These are phyloP conservation scores for Fusarium temperatum DNA, from an alignment of 2,329 filamentous ascomycete species.

Conservation along the genomic window DNA sequence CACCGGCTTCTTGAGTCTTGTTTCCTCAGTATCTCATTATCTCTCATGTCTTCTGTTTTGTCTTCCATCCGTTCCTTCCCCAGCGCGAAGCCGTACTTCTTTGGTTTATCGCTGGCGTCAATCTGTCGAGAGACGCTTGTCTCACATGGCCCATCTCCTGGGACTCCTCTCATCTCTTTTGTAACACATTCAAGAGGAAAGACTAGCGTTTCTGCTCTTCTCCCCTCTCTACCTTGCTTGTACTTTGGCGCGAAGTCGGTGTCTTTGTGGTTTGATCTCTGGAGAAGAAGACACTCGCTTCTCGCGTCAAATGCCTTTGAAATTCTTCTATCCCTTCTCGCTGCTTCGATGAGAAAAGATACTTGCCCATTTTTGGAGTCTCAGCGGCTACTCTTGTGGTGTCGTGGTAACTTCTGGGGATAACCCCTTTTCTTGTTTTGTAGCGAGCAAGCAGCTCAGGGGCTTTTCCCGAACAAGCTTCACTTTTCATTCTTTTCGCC, in stretches of 20 bases:
- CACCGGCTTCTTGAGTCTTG: not conserved
- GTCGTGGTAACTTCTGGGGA: not conserved
- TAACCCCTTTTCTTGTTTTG: not conserved
- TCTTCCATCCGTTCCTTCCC: not conserved
- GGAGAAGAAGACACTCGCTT: not conserved
- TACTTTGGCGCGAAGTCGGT: not conserved
- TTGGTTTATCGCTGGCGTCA: not conserved
- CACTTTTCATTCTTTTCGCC: not conserved
- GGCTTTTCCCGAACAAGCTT: not conserved
- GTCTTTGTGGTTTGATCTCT: not conserved
- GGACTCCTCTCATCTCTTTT: not conserved
- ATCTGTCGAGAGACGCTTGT: not conserved
- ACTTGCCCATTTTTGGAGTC: too few species aligned
- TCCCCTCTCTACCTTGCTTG: not conserved
- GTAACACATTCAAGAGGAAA: not conserved
- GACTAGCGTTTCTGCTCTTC: not conserved
- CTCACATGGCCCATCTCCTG: not conserved
- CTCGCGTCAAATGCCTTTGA: not conserved
- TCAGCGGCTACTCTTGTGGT: not conserved
- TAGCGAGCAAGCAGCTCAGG: not conserved
- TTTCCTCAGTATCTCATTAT: not conserved
- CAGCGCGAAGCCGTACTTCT: not conserved
- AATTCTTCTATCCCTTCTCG: not conserved
- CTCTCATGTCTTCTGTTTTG: not conserved
- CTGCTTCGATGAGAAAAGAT: not conserved